Conservation (phyloP, 345 rosid species). For the Sisymbrium altissimum region DNA sequence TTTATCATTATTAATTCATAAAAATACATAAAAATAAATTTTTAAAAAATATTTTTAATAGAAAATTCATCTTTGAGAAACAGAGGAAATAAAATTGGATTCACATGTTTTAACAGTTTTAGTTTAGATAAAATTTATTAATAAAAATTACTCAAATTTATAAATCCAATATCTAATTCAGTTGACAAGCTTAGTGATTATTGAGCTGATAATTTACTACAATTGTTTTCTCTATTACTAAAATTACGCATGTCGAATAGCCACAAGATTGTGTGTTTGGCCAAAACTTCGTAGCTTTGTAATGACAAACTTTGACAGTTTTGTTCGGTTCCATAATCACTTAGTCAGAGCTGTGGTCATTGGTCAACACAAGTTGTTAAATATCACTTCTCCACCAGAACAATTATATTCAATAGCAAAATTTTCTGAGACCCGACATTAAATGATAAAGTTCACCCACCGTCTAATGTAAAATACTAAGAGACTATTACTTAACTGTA, state of each 20-base stretch:
- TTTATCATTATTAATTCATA: too few species aligned
- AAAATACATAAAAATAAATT: too few species aligned
- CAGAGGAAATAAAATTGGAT: not conserved
- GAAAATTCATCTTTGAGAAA: too few species aligned
- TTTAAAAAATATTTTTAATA: too few species aligned
- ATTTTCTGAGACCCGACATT: not conserved
- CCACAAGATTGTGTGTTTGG: too few species aligned
- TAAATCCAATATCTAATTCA: not conserved
- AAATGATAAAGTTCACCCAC: not conserved
- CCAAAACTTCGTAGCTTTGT: not conserved
- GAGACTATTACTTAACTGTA: slow-evolving; percentile 3
- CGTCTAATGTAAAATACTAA: not conserved
- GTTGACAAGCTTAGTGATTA: not conserved
- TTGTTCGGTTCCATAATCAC: not conserved
- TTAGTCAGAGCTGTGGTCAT: not conserved
- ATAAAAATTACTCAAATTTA: not conserved
- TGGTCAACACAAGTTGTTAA: slow-evolving; percentile 13
- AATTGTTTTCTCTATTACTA: not conserved
- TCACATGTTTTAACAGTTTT: not conserved
- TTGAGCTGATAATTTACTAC: not conserved
- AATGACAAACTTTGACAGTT: not conserved
- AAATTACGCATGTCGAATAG: not conserved
- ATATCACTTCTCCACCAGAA: not conserved
- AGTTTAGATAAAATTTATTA: too few species aligned
- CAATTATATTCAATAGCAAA: not conserved